These are phyloP conservation scores for Ophiognomonia clavigignenti-juglandacearum DNA, from an alignment of 2,329 filamentous ascomycete species.

Conservation along the genomic window DNA sequence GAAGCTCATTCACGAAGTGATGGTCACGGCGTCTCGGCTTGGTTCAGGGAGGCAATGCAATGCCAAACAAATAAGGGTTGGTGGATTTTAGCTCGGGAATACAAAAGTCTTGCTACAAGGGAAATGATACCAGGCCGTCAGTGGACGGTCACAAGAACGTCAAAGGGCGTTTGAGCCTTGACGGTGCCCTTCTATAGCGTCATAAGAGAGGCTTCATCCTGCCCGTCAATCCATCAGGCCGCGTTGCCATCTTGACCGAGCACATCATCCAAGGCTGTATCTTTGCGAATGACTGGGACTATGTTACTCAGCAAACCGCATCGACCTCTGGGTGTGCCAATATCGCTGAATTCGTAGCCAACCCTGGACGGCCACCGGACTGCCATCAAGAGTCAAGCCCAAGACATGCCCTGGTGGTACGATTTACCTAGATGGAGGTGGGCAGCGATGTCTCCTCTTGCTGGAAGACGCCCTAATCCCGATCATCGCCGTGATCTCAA, in stretches of 20 bases:
- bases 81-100: constrained; percentile 11
- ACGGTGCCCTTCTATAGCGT: constrained; percentile 11
- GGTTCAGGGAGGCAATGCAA: constrained; percentile 11
- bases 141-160: constrained; percentile 6
- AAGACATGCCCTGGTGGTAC: too few relatives aligned
- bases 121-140: constrained; percentile 17
- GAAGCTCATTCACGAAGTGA: not conserved
- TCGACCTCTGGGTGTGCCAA: too few relatives aligned
- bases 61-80: not conserved
- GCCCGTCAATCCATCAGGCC: constrained; percentile 14
- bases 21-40: constrained; percentile 14
- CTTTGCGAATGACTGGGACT: too few relatives aligned
- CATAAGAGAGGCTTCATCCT: constrained; percentile 13
- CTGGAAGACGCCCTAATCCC: too few relatives aligned
- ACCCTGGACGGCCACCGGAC: too few relatives aligned
- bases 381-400: too few relatives aligned
- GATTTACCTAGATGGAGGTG: too few relatives aligned
- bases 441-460: too few relatives aligned
- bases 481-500: too few relatives aligned
- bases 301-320: too few relatives aligned
- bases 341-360: too few relatives aligned
- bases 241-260: constrained; percentile 8
- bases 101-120: constrained; percentile 7
- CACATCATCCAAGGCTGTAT: not conserved
- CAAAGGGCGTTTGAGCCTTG: not conserved